Evolutionary conservation across 805 yeast species (phyloP).

Genomic region (Yarrowia sp.): DNA sequence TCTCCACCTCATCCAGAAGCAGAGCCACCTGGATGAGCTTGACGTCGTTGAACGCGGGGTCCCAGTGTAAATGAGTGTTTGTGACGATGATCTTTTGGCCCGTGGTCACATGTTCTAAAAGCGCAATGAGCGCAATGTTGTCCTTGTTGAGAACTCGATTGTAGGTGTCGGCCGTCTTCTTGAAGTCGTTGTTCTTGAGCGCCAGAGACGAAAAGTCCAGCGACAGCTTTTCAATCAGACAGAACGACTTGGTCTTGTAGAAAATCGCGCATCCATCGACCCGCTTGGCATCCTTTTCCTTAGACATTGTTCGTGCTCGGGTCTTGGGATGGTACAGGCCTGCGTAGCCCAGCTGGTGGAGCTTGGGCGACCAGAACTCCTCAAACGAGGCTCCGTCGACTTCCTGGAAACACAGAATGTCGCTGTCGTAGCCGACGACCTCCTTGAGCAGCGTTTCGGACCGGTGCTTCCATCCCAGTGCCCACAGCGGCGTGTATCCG

Average conservation of each 20-base stretch:
- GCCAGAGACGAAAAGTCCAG: constrained; percentile 75
- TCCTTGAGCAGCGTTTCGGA: constrained; percentile 77
- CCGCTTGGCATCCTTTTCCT: constrained; percentile 74
- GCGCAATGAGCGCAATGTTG: constrained; percentile 81
- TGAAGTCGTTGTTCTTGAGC: constrained; percentile 68
- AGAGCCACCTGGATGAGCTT: constrained; percentile 95
- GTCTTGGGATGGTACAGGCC: constrained; percentile 87
- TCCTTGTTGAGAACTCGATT: constrained; percentile 97
- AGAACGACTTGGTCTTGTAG: constrained; percentile 72
- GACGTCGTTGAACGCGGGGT: constrained; percentile 94
- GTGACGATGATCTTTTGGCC: constrained; percentile 77
- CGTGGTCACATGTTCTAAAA: constrained; percentile 73
- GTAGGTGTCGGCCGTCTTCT: constrained; percentile 91
- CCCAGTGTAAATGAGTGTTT: constrained; percentile 98
- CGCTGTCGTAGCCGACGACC: constrained; percentile 68
- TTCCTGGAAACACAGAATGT: constrained; percentile 91
- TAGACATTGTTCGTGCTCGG: constrained; percentile 83
- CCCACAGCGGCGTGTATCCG: constrained; percentile 97
- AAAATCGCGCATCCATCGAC: constrained; percentile 99
- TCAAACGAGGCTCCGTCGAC: constrained; percentile 87
- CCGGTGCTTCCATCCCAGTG: constrained; percentile 91
- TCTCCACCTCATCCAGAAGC: constrained; percentile 83
- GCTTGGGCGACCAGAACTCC: constrained; percentile 81
- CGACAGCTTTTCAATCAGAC: constrained; percentile 69
- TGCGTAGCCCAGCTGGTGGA: constrained; percentile 76